Conservation (phyloP, 495 filamentous ascomycete genomes). For the Podospora anserina region DNA sequence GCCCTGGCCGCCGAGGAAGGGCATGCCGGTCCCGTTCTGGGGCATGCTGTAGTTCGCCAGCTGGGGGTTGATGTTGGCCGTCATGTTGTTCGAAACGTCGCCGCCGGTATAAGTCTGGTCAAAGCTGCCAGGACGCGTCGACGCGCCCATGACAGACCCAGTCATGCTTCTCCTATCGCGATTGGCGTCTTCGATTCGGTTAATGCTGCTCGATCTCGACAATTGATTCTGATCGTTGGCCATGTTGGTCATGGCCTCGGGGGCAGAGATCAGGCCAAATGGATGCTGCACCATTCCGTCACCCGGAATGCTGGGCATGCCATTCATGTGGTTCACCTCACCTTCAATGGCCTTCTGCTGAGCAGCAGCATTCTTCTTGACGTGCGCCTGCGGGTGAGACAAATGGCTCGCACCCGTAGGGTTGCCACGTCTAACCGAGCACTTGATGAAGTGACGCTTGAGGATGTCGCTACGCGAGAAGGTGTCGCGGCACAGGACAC, state of each 20-base stretch:
- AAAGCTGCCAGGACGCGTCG: constrained; percentile 39
- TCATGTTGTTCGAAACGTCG: constrained; percentile 46
- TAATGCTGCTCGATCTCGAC: constrained; percentile 58
- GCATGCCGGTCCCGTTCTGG: constrained; percentile 50
- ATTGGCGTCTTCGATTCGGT: constrained; percentile 48
- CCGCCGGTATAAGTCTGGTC: constrained; percentile 50
- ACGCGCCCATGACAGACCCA: constrained; percentile 38
- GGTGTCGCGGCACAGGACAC: constrained; percentile 94
- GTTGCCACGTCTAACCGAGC: constrained; percentile 90
- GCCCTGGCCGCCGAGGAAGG: constrained; percentile 48
- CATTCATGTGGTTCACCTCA: constrained; percentile 53
- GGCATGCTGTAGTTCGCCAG: constrained; percentile 55
- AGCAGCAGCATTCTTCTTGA: constrained; percentile 65
- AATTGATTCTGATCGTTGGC: constrained; percentile 53
- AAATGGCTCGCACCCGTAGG: constrained; percentile 89
- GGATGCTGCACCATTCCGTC: constrained; percentile 49
- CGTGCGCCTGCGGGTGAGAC: constrained; percentile 82
- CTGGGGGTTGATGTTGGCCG: constrained; percentile 55
- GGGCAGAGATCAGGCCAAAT: constrained; percentile 45
- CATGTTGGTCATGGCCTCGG: constrained; percentile 50
- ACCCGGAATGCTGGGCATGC: constrained; percentile 49
- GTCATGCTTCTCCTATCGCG: constrained; percentile 55
- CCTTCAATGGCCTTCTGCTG: constrained; percentile 56
- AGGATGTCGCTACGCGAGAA: constrained; percentile 97
- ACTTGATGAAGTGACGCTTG: constrained; percentile 98